A percentile compares a stretch with the other conserved stretches of the same genome.
Conservation (phyloP, 371 early-diverging fungal genomes). For the Haplosporangium sp. region DNA sequence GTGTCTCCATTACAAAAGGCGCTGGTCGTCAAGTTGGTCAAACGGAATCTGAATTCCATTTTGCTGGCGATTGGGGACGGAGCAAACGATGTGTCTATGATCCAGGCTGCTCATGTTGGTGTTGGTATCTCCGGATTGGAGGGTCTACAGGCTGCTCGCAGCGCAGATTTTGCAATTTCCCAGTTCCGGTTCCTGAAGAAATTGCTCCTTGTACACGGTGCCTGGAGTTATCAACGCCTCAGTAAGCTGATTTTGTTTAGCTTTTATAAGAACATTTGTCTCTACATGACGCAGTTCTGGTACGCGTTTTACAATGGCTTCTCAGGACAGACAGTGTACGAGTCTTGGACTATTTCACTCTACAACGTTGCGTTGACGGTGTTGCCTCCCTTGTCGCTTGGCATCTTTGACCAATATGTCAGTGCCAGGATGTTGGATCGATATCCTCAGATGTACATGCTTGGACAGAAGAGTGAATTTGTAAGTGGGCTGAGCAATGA, state of each 20-base stretch:
- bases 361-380: conserved; percentile 94
- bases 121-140: conserved; percentile 98
- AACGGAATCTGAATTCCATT: conserved; percentile 79
- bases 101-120: conserved; percentile 96
- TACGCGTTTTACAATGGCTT: conserved; percentile 92
- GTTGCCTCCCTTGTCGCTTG: conserved; percentile 89
- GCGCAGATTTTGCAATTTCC: conserved; percentile 96
- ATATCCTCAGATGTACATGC: conserved; percentile 96
- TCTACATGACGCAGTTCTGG: conserved; percentile 98
- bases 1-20: conserved; percentile 96
- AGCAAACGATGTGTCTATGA: conserved; percentile 99
- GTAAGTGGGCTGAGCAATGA: conserved; percentile 42
- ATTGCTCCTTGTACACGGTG: conserved; percentile 92
- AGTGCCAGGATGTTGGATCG: conserved; percentile 92
- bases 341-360: conserved; percentile 93
- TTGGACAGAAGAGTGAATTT: conserved; percentile 90
- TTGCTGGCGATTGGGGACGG: conserved; percentile 97
- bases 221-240: conserved; percentile 93
- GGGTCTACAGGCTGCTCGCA: conserved; percentile 96
- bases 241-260: conserved; percentile 89
- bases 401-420: conserved; percentile 95
- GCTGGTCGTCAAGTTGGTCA: conserved; percentile 90
- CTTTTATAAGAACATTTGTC: conserved; percentile 97
- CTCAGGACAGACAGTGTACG: conserved; percentile 93
- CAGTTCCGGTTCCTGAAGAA: conserved; percentile 93